Base-by-base conservation (phyloP, 805 yeast species). In the Zygosaccharomyces rouxii region DNA sequence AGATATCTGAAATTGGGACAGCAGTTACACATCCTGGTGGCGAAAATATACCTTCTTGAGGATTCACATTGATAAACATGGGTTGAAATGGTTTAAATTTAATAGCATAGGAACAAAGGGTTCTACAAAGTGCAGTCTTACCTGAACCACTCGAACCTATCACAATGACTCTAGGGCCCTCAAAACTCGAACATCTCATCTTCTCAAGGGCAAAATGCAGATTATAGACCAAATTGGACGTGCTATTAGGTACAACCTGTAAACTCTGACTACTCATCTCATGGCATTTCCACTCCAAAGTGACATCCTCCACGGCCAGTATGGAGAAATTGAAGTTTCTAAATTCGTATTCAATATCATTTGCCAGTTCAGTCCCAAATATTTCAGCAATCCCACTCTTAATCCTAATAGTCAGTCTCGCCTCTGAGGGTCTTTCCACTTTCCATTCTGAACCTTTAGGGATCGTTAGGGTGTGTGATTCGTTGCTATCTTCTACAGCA, bases 281-380 rank as follows among this genome's bases (percentile, higher is more conserved):
- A 3, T 56, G 60, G 39, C 60, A 64, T 55, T 54, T 62, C 68
- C 69, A 84, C 54, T 77, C 77, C 5, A 90, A 47, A 31, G 66
- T 71, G 57, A 88, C 81, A 4, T 96, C 96, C 30, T 78, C 79
- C 54, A 79, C 79, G 1, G 89, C 75, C 51, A 70, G 79, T 1
- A 86, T 58, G 11, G 83, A 78, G 3, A 78, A 68, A 46, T 79
- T 79, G 51, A 75, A 69, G 6, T 82, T 83, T 22, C 69, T 66
- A 58, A 86, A 81, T 3, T 67, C 62, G 57, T 81, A 84, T 19
- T 81, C 86, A 0, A 76, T 72, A 49, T 85, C 87, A 38, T 75
- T 71, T 2, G 97, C 86, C 21, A 94, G 76, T 64, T 94, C 99
- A 2, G 97, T 88, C 21, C 99, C 99, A 67, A 85, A 88, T 7